These are phyloP conservation scores for Geosmithia morbida DNA, from an alignment of 2,329 filamentous ascomycete species.

Conservation along the genomic window DNA sequence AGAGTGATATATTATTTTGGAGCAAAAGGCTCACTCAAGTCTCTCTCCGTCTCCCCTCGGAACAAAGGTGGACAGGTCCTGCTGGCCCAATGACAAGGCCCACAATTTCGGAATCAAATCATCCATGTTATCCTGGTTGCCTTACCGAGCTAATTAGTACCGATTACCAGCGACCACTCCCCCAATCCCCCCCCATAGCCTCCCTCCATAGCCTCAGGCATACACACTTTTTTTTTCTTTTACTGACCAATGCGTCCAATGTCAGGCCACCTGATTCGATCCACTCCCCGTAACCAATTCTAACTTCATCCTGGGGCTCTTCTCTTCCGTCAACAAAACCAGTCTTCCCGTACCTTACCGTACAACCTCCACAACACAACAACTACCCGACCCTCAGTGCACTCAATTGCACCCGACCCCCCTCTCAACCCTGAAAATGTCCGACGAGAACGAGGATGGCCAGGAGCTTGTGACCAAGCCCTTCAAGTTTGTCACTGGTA, in stretches of 20 bases:
- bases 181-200: no score
- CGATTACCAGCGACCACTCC: no score
- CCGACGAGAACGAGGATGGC: slow-evolving; percentile 59
- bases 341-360: not conserved
- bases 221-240: not conserved
- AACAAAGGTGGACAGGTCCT: not conserved
- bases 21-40: not conserved
- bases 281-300: slow-evolving; percentile 6
- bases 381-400: not conserved
- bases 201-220: slow-evolving; percentile 27
- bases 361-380: not conserved
- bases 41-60: not conserved
- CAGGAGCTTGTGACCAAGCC: slow-evolving; percentile 80
- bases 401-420: not conserved
- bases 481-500: slow-evolving; percentile 99
- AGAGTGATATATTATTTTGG: slow-evolving; percentile 5
- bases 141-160: slow-evolving; percentile 8
- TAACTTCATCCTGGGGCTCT: slow-evolving; percentile 2
- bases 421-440: slow-evolving; percentile 51
- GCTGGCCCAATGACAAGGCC: not conserved
- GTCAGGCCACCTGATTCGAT: slow-evolving; percentile 25
- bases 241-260: slow-evolving; percentile 11
- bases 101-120: not conserved
- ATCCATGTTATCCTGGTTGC: slow-evolving; percentile 6
- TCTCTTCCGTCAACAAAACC: slow-evolving; percentile 4